Percentiles rank a stretch among this genome's conserved stretches.
Conservation (phyloP, 2,329 filamentous ascomycete species). For the Ophiostoma ips region DNA sequence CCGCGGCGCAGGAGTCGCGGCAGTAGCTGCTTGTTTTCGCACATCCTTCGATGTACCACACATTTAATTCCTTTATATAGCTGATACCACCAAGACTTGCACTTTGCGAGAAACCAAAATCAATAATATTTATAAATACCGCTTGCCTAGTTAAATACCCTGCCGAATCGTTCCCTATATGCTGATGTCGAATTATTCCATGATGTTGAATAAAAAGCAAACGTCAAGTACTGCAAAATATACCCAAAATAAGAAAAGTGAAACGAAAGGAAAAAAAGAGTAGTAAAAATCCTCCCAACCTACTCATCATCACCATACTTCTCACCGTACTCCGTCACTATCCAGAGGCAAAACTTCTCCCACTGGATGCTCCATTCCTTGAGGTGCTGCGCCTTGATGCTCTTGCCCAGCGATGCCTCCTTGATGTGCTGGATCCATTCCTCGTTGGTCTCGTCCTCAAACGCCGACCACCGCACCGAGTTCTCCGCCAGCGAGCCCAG, state of each 20-base stretch:
- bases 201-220: too few species aligned
- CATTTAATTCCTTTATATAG: too few species aligned
- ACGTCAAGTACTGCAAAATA: too few species aligned
- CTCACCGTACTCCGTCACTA: slow-evolving; percentile 60
- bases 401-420: slow-evolving; percentile 56
- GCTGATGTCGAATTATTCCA: too few species aligned
- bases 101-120: too few species aligned
- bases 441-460: slow-evolving; percentile 60
- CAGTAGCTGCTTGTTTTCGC: neutral
- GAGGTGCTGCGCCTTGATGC: slow-evolving; percentile 57
- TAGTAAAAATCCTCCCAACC: slow-evolving; percentile 1
- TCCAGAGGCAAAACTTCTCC: slow-evolving; percentile 84
- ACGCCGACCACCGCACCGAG: slow-evolving; percentile 77
- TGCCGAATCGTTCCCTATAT: too few species aligned
- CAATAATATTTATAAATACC: too few species aligned
- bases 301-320: slow-evolving; percentile 37
- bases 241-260: neutral
- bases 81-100: too few species aligned
- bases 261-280: slow-evolving; percentile 2
- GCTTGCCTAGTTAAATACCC: too few species aligned
- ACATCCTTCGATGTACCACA: too few species aligned
- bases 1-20: slow-evolving; percentile 25
- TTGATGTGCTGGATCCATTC: slow-evolving; percentile 63
- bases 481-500: slow-evolving; percentile 83
- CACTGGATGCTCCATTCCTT: slow-evolving; percentile 69